Percentiles rank a stretch among this genome's conserved stretches.
Conservation (phyloP, 2,329 filamentous ascomycete species). For the Diaporthe helianthi region DNA sequence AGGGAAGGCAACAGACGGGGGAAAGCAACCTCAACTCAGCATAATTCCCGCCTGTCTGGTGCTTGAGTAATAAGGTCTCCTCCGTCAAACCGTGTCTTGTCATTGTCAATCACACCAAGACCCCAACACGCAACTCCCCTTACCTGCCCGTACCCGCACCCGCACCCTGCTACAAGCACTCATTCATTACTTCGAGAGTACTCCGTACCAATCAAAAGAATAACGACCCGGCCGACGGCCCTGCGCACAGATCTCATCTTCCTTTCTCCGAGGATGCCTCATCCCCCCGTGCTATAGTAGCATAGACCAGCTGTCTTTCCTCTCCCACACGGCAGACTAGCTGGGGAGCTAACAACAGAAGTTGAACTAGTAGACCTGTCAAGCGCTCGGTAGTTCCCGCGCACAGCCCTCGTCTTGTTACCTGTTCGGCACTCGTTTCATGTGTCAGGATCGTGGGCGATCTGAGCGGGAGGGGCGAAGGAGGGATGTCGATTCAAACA, state of each 20-base stretch:
- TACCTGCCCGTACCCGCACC: neutral
- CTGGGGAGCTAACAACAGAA: neutral
- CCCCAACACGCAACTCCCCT: neutral
- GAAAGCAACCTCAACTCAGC: constrained; percentile 8
- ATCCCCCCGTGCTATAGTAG: constrained; percentile 4
- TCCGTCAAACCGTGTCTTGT: neutral
- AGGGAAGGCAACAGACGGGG: neutral
- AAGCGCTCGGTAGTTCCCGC: constrained; percentile 1
- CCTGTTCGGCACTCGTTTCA: constrained; percentile 18
- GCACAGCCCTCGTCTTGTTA: constrained; percentile 21
- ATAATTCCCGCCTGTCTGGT: neutral
- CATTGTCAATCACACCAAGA: neutral
- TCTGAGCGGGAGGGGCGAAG: constrained; percentile 13
- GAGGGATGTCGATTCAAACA: neutral
- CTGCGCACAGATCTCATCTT: constrained; percentile 14
- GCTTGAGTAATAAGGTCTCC: neutral
- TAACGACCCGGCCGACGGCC: neutral
- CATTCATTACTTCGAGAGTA: too few species aligned
- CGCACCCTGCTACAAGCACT: too few species aligned
- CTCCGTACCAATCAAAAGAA: neutral
- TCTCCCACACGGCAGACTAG: neutral
- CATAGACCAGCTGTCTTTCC: neutral
- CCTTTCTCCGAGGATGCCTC: neutral
- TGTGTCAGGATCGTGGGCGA: constrained; percentile 14
- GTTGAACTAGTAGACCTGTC: neutral